Evolutionary conservation across 1,139 yeast species (phyloP).

Genomic region (Yamadazyma triangularis): DNA sequence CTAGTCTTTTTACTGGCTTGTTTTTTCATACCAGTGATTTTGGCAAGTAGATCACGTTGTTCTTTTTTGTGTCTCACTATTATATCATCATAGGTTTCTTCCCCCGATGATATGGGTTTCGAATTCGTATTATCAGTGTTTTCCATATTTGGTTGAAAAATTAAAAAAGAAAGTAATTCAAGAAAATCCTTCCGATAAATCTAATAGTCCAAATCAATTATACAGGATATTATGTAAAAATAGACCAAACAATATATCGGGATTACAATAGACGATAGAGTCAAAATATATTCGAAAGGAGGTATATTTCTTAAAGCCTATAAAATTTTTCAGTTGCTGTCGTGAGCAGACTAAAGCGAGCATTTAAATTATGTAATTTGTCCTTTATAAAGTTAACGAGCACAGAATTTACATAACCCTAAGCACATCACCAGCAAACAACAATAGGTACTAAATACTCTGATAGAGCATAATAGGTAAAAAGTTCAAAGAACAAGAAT

Average conservation of each 20-base stretch:
- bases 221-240: background rate
- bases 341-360: background rate
- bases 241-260: background rate
- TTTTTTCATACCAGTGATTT: slow-evolving; percentile 71
- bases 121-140: background rate
- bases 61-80: slow-evolving; percentile 66
- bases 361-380: background rate
- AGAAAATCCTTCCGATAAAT: background rate
- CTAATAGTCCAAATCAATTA: background rate
- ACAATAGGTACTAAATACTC: background rate
- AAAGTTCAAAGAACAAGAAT: background rate
- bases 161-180: background rate
- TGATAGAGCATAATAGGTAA: too few relatives aligned
- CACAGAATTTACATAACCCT: background rate
- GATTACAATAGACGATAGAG: background rate
- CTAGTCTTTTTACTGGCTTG: slow-evolving; percentile 80
- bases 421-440: background rate
- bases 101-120: background rate
- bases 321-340: background rate
- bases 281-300: background rate
- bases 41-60: slow-evolving; percentile 57
- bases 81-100: slow-evolving; percentile 39
- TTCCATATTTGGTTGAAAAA: background rate
- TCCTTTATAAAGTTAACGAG: background rate
- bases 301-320: background rate